Conservation (phyloP, 1,284 basidiomycete genomes). For the Pterulicium gracile region DNA sequence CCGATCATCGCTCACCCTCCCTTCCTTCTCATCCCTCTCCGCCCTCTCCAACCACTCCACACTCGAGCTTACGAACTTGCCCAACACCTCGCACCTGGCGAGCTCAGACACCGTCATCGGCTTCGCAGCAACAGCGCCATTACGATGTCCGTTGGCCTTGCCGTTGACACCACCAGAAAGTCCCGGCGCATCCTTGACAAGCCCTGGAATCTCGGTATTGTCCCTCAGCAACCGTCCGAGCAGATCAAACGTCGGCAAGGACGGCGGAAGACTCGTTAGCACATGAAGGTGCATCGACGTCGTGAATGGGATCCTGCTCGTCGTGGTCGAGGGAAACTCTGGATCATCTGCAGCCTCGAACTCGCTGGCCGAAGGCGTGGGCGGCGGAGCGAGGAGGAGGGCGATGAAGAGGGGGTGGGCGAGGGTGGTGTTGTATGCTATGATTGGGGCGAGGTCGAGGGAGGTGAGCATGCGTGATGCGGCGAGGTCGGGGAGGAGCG, state of each 20-base stretch:
- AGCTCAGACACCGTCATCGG: slow-evolving; percentile 52
- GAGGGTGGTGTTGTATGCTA: slow-evolving; percentile 55
- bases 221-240: slow-evolving; percentile 56
- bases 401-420: slow-evolving; percentile 53
- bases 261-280: slow-evolving; percentile 43
- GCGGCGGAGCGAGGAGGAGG: slow-evolving; percentile 29
- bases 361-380: neutral
- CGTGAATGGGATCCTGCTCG: slow-evolving; percentile 23
- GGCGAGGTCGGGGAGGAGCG: slow-evolving; percentile 33
- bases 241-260: slow-evolving; percentile 62
- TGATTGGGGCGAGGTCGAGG: slow-evolving; percentile 51
- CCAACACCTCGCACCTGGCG: slow-evolving; percentile 50
- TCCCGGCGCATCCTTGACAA: slow-evolving; percentile 14
- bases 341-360: slow-evolving; percentile 11
- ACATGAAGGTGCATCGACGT: slow-evolving; percentile 9
- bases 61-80: slow-evolving; percentile 53
- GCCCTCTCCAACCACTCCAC: slow-evolving; percentile 58
- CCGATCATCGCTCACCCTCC: slow-evolving; percentile 57
- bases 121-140: slow-evolving; percentile 29
- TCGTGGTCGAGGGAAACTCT: neutral
- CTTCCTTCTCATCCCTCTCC: slow-evolving; percentile 53
- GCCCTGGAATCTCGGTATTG: slow-evolving; percentile 28
- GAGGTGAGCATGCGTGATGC: slow-evolving; percentile 49
- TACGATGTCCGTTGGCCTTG: slow-evolving; percentile 16
- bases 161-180: neutral